phyloP scores from a whole-genome alignment of 345 rosid genomes.

The Carallia pectinifolia region DNA sequence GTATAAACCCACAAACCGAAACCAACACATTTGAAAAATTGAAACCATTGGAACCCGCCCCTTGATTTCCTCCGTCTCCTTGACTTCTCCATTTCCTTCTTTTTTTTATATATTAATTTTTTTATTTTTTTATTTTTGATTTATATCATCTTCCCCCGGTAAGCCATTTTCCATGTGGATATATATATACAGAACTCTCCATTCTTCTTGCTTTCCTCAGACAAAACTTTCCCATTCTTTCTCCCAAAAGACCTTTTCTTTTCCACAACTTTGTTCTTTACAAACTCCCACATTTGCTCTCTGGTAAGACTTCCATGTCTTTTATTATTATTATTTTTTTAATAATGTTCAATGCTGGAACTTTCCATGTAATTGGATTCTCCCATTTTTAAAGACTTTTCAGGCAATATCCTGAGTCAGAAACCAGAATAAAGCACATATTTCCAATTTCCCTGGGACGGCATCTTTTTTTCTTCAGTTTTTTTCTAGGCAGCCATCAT shows the following conservation, averaged over 20 bases:
- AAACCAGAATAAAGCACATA: no score
- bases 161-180: not conserved
- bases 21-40: conserved; percentile 12
- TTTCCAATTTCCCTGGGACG: not conserved
- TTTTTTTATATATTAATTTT: no score
- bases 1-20: conserved; percentile 1
- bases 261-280: no score
- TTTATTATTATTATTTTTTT: no score
- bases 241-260: not conserved
- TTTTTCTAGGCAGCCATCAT: not conserved
- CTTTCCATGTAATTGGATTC: no score
- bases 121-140: not conserved
- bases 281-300: no score
- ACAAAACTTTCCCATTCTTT: not conserved
- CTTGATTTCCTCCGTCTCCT: conserved; percentile 25
- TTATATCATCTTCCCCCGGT: not conserved
- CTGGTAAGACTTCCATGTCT: no score
- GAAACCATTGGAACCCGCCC: conserved; percentile 40
- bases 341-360: no score
- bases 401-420: no score
- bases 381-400: no score
- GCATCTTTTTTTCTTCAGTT: not conserved
- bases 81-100: conserved; percentile 7
- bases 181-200: not conserved
- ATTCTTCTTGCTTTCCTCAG: not conserved